Percentiles rank a stretch among this genome's conserved stretches.
Evolutionary conservation across 495 filamentous ascomycete species (phyloP).

Genomic region (Diplogelasinospora grovesii): DNA sequence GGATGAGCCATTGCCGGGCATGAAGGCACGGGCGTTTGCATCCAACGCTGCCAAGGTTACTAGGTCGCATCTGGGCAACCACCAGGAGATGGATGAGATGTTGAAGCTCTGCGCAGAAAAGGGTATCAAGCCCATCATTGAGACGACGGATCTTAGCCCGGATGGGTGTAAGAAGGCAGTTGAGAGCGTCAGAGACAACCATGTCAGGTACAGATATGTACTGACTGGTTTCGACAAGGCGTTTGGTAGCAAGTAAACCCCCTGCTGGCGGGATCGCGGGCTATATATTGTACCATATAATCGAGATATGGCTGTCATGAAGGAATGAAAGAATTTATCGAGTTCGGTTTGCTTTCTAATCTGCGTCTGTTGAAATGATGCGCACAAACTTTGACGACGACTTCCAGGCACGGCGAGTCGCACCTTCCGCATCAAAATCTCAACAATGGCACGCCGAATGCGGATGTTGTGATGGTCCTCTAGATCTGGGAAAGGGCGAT

Average conservation of each 20-base stretch:
- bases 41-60: constrained; percentile 58
- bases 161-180: constrained; percentile 68
- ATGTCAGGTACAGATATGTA: constrained; percentile 49
- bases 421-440: too few relatives aligned
- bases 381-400: too few relatives aligned
- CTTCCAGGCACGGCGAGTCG: too few relatives aligned
- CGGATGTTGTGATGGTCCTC: too few relatives aligned
- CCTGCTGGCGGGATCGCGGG: too few relatives aligned
- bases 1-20: constrained; percentile 54
- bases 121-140: constrained; percentile 63
- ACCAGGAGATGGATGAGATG: constrained; percentile 68
- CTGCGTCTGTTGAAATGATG: too few relatives aligned
- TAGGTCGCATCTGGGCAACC: constrained; percentile 64
- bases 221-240: constrained; percentile 44
- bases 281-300: too few relatives aligned
- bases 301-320: too few relatives aligned
- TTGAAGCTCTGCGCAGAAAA: constrained; percentile 68
- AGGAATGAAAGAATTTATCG: too few relatives aligned
- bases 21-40: constrained; percentile 57
- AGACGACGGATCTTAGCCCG: constrained; percentile 63
- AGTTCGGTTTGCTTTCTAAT: too few relatives aligned
- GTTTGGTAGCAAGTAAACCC: constrained; percentile 23
- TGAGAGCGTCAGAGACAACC: constrained; percentile 57
- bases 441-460: too few relatives aligned
- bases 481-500: too few relatives aligned